These are phyloP conservation scores for Phytophthora fragariaefolia DNA, from an alignment of 352 stramenopile genomes.

Conservation along the genomic window DNA sequence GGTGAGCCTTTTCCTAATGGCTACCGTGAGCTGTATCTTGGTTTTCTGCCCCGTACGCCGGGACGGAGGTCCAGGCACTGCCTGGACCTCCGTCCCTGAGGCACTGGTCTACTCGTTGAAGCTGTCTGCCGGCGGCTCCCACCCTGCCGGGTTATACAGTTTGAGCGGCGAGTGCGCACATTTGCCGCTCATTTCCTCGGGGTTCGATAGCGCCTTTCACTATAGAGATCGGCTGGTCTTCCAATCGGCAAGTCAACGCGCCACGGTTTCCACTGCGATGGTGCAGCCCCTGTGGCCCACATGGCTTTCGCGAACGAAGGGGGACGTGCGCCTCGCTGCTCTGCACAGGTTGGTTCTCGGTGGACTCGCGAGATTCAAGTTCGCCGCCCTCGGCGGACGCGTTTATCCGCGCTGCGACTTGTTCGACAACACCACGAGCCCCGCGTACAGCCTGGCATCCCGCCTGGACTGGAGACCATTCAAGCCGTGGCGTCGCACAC, in stretches of 20 bases:
- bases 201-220: conserved; percentile 25
- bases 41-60: neutral
- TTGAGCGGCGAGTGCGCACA: conserved; percentile 7
- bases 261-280: conserved; percentile 34
- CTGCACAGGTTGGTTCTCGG: conserved; percentile 37
- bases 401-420: conserved; percentile 35
- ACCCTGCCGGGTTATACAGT: conserved; percentile 31
- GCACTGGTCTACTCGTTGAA: neutral
- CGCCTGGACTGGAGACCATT: conserved; percentile 37
- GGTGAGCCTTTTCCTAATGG: neutral
- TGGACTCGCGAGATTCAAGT: conserved; percentile 38
- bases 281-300: conserved; percentile 33
- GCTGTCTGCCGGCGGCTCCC: conserved; percentile 9
- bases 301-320: conserved; percentile 41
- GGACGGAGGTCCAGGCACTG: no score
- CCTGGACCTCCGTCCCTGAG: no score
- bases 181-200: conserved; percentile 17
- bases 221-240: conserved; percentile 30
- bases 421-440: conserved; percentile 39
- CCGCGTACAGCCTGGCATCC: conserved; percentile 34
- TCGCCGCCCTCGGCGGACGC: conserved; percentile 17
- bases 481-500: conserved; percentile 35
- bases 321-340: conserved; percentile 27
- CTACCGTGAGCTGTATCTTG: conserved; percentile 8
- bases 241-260: conserved; percentile 27